A percentile compares a stretch with the other conserved stretches of the same genome.
Evolutionary conservation across 176 grass and related monocot genomes (phyloP).

Genomic region (Olyra latifolia): DNA sequence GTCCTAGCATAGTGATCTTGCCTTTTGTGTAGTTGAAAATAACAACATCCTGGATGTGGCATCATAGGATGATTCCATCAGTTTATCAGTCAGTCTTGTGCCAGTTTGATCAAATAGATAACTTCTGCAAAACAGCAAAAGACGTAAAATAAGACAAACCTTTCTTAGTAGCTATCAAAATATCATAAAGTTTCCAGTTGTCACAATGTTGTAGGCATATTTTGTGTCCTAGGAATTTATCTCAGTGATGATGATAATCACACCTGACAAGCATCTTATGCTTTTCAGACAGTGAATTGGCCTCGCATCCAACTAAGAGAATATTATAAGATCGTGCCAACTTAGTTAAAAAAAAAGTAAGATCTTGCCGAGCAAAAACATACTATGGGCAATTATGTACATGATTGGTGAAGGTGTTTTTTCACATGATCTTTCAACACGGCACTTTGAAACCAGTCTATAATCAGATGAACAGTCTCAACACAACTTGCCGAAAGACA

Average conservation of each 20-base stretch:
- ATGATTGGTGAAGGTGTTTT: neutral
- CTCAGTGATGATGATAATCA: conserved; percentile 1
- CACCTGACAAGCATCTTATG: neutral
- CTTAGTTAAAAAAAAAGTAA: too few relatives aligned
- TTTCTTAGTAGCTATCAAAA: conserved; percentile 26
- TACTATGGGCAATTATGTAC: neutral
- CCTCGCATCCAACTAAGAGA: neutral
- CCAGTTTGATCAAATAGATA: conserved; percentile 25
- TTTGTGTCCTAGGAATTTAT: conserved; percentile 7
- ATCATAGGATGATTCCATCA: conserved; percentile 5
- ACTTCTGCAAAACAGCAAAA: conserved; percentile 1
- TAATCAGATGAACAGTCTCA: neutral
- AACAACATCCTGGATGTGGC: neutral
- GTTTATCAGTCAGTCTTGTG: conserved; percentile 11
- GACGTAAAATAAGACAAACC: conserved; percentile 3
- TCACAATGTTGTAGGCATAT: neutral
- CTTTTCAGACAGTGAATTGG: neutral
- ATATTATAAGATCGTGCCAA: neutral
- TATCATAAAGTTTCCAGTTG: neutral
- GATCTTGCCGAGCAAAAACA: conserved; percentile 10
- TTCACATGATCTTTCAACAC: neutral
- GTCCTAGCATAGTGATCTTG: neutral
- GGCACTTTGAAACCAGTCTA: neutral
- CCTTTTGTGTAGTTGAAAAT: conserved; percentile 19
- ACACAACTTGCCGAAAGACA: neutral